Percentiles rank a stretch among this genome's conserved stretches.
These are phyloP conservation scores for Penicillium daleae DNA, from an alignment of 495 filamentous ascomycete genomes.

Conservation along the genomic window DNA sequence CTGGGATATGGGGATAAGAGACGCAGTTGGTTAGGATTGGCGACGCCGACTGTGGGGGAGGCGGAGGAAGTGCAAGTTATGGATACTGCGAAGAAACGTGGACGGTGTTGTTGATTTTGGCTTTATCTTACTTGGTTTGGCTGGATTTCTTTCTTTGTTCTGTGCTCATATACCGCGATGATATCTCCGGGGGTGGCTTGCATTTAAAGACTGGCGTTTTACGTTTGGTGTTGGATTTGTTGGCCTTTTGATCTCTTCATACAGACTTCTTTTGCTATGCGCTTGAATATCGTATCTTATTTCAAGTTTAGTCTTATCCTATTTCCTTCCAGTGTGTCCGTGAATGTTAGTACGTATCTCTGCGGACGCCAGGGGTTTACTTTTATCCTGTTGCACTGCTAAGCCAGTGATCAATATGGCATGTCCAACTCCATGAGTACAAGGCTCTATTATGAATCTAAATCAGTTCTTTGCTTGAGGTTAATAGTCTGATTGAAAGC, in stretches of 20 bases:
- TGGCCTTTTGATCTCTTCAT: not conserved
- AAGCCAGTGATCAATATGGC: no score
- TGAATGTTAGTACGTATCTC: no score
- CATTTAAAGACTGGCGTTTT: slow-evolving; percentile 4
- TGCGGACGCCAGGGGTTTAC: no score
- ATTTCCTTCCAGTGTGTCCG: not conserved
- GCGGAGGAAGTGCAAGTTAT: slow-evolving; percentile 35
- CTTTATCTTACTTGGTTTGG: slow-evolving; percentile 10
- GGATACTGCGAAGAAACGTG: slow-evolving; percentile 31
- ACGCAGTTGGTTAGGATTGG: slow-evolving; percentile 57
- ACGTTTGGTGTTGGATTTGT: slow-evolving; percentile 1
- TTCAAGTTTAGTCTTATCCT: not conserved
- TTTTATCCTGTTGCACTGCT: no score
- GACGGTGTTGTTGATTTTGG: slow-evolving; percentile 45
- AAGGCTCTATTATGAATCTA: no score
- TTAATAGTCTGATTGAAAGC: no score
- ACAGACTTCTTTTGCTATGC: not conserved
- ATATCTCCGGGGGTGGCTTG: not conserved
- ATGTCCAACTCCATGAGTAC: no score
- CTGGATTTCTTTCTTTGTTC: not conserved
- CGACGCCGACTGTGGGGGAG: slow-evolving; percentile 46
- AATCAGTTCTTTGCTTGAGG: no score
- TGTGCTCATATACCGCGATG: not conserved
- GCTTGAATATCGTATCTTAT: no score
- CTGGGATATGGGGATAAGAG: slow-evolving; percentile 51